Evolutionary conservation across 176 grass and related monocot species (phyloP).

Genomic region (Phragmites australis): DNA sequence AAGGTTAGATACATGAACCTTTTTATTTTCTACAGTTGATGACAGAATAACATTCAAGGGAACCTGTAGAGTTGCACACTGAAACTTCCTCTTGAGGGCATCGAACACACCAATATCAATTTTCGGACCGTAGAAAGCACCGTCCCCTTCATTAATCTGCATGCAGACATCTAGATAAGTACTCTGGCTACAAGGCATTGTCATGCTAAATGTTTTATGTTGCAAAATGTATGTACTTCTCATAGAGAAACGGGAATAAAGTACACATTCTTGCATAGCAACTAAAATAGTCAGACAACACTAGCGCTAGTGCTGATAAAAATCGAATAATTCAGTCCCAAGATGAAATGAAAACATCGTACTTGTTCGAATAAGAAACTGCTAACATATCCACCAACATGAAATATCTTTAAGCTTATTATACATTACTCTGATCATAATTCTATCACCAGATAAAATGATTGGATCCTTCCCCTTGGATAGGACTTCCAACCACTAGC

Average conservation of each 20-base stretch:
- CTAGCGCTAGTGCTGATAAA: not conserved
- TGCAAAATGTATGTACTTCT: not conserved
- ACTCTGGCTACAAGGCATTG: not conserved
- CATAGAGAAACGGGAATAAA: not conserved
- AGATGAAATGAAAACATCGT: not conserved
- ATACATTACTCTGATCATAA: constrained; percentile 7
- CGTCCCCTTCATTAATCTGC: constrained; percentile 98
- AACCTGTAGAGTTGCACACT: constrained; percentile 98
- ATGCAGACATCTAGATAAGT: constrained; percentile 20
- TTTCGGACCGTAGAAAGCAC: constrained; percentile 98
- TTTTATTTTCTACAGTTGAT: not conserved
- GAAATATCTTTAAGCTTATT: not conserved
- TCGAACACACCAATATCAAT: constrained; percentile 99
- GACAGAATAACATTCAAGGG: constrained; percentile 8
- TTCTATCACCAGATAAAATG: not conserved
- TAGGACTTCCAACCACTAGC: not conserved
- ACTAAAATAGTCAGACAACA: not conserved
- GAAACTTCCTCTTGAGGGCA: constrained; percentile 96
- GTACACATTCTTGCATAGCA: not conserved
- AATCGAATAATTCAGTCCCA: constrained; percentile 1
- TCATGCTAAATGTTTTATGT: not conserved
- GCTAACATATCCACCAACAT: not conserved
- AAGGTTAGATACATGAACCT: constrained; percentile 24
- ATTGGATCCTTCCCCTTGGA: not conserved
- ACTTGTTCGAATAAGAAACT: not conserved